Base-by-base conservation (phyloP, 2,329 filamentous ascomycete genomes). In the Botrytis pseudocinerea region DNA sequence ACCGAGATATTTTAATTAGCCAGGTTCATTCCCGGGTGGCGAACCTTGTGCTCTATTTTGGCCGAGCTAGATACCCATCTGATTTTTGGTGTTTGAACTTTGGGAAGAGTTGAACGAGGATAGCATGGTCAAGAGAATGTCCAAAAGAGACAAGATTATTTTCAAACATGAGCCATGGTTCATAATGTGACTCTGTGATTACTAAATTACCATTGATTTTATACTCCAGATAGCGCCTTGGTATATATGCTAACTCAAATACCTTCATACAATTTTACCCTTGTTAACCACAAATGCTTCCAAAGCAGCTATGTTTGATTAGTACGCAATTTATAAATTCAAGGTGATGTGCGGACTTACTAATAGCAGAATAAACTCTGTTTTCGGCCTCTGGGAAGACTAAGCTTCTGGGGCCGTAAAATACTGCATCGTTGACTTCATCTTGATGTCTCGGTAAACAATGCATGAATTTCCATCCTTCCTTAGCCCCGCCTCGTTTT, bases 401-500 rank as follows among this genome's bases (percentile, higher is more conserved):
- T 40, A 99, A 85, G 57, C 93, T 97, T 79, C 92, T 88, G 0
- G 89, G 86, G 65, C 93, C 91, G 83, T 98, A 98, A 81, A 99
- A 98, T 2, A 99, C 95, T 80, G 96, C 94, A 80, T 99, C 95
- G 73, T 88, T 90, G 48, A 99, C 96, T 84, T 99, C 96, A 82
- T 99, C 95, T 0, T 89, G 89, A 81, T 99, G 95, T 75, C 96
- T 89, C 22, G 96, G 96, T 74, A 99, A 84, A 82, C 96, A 99
- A 85, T 99, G 96, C 96, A 99, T 98, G 82, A 99, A 99, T 83
- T 93, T 94, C 96, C 96, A 99, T 76, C 88, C 88, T 22, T 92
- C 86, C 82, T 96, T 97, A 60, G 96, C 96, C 32, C 94, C 95
- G 61, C 94, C 95, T 68, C 91, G 87, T 82, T 91, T 88, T 2